Conservation (phyloP, 1,284 basidiomycete species). For the Meira miltonrushii region DNA sequence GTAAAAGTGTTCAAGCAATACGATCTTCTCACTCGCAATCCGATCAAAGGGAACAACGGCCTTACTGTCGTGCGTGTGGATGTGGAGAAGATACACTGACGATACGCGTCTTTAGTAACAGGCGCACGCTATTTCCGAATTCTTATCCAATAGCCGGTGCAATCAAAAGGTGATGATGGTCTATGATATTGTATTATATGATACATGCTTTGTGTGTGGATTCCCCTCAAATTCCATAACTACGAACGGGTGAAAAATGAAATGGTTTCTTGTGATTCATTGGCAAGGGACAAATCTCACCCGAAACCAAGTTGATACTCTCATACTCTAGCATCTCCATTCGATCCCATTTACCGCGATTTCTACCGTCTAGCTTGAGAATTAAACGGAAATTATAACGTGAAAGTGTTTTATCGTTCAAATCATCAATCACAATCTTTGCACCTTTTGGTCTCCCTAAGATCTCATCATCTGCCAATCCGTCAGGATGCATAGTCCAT, state of each 20-base stretch:
- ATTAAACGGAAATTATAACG: conserved; percentile 83
- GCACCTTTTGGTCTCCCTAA: conserved; percentile 25
- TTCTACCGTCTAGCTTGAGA: conserved; percentile 65
- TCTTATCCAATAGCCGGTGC: too few relatives aligned
- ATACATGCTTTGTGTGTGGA: too few relatives aligned
- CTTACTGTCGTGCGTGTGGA: too few relatives aligned
- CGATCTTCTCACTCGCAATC: too few relatives aligned
- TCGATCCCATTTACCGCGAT: conserved; percentile 68
- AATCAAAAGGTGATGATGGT: too few relatives aligned
- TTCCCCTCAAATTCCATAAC: conserved; percentile 40
- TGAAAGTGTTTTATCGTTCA: conserved; percentile 46
- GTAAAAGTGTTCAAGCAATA: too few relatives aligned
- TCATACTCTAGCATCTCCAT: conserved; percentile 71
- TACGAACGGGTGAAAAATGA: conserved; percentile 72
- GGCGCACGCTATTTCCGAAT: too few relatives aligned
- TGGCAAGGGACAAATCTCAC: conserved; percentile 67
- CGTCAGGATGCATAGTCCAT: conserved; percentile 37
- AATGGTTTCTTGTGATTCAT: conserved; percentile 81
- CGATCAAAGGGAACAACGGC: too few relatives aligned
- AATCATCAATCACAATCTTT: conserved; percentile 40
- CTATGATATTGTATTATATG: too few relatives aligned
- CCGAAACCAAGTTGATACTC: conserved; percentile 61
- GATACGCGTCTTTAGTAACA: too few relatives aligned
- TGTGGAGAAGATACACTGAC: too few relatives aligned
- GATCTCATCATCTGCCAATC: conserved; percentile 28